Evolutionary conservation across 1,139 yeast genomes (phyloP), one percentile per base, ranked within the genome.

Genomic region (Candida tunisiensis): DNA sequence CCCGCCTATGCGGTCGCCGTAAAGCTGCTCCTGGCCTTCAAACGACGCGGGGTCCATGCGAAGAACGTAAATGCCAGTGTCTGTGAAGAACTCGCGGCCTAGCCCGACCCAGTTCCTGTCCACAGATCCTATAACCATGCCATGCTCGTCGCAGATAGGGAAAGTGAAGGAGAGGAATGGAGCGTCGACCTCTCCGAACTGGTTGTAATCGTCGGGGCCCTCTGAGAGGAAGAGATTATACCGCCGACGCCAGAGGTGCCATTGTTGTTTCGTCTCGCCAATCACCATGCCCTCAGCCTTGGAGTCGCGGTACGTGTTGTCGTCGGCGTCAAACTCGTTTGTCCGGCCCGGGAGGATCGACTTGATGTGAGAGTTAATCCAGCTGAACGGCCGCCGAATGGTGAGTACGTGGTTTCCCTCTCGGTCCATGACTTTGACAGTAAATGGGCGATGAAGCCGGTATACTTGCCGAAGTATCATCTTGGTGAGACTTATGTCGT

Each of bases 101-200:
- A 88, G 54, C 0, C 98, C 98, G 3, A 79, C 93, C 91, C 94
- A 88, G 50, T 83, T 82, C 41, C 96, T 65, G 47, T 82, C 92
- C 2, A 88, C 85, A 2, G 79, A 61, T 0, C 75, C 94, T 32
- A 77, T 55, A 1, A 77, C 67, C 14, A 60, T 56, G 1, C 73
- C 74, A 2, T 58, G 34, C 25, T 61, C 69, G 46, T 82, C 69
- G 19, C 45, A 46, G 3, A 82, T 74, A 0, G 93, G 88, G 52
- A 88, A 88, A 31, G 77, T 80, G 57, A 83, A 88, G 7, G 93
- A 65, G 29, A 88, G 55, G 34, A 85, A 75, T 1, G 91, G 91
- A 0, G 94, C 73, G 51, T 88, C 94, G 25, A 88, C 74, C 9
- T 60, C 65, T 13, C 94, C 96, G 55, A 72, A 88, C 47, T 79